These are phyloP conservation scores for Neonectria coccinea DNA, from an alignment of 2,329 filamentous ascomycete species.

Conservation along the genomic window DNA sequence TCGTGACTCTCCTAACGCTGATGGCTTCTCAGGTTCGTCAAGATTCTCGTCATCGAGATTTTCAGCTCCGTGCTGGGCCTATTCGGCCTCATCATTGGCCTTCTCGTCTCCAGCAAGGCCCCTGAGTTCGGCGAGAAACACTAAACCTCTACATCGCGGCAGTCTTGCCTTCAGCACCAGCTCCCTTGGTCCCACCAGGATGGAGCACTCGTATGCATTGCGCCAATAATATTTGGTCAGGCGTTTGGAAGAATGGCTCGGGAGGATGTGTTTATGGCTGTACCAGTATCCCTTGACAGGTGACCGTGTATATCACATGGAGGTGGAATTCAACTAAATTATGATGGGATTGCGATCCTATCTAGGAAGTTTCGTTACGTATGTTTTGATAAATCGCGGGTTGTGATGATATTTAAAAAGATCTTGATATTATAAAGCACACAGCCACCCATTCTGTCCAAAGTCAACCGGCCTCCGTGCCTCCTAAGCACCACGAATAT, in stretches of 20 bases:
- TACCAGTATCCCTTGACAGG: conserved; percentile 50
- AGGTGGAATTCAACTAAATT: conserved; percentile 46
- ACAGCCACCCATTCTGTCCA: not conserved
- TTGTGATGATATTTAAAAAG: conserved; percentile 31
- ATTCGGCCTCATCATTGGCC: conserved; percentile 94
- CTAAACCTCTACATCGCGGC: conserved; percentile 36
- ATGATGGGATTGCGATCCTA: conserved; percentile 37
- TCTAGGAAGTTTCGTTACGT: conserved; percentile 32
- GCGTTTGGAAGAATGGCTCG: conserved; percentile 56
- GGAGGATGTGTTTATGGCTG: conserved; percentile 50
- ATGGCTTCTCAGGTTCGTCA: conserved; percentile 80
- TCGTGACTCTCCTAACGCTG: conserved; percentile 29
- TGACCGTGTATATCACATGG: conserved; percentile 51
- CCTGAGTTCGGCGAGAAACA: conserved; percentile 70
- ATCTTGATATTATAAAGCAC: not conserved
- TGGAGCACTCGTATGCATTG: conserved; percentile 50
- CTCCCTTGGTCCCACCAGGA: conserved; percentile 39
- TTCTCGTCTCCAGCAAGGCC: conserved; percentile 88
- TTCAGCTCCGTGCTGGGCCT: conserved; percentile 98
- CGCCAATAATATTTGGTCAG: conserved; percentile 53
- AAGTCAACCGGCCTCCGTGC: not conserved
- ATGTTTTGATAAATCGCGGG: conserved; percentile 36
- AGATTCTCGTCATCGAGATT: conserved; percentile 98
- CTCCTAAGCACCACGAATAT: conserved; percentile 47
- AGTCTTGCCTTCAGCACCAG: conserved; percentile 31